phyloP scores from a whole-genome alignment of 345 rosid species.

The Corchorus olitorius region DNA sequence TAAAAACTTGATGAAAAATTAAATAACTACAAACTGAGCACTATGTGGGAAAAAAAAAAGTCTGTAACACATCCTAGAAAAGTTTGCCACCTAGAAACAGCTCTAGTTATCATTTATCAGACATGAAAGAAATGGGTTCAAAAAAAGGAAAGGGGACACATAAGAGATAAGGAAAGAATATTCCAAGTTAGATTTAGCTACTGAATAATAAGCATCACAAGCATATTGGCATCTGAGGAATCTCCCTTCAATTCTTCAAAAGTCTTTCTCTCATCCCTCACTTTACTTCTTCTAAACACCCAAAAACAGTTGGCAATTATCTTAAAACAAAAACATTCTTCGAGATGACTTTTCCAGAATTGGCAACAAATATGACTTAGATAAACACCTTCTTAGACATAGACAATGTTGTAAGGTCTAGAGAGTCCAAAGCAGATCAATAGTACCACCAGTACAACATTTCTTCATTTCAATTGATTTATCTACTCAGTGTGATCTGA shows the following conservation, averaged over 20 bases:
- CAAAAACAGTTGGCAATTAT: no score
- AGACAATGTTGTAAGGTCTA: no score
- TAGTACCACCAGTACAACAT: not conserved
- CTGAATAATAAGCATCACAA: not conserved
- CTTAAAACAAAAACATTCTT: no score
- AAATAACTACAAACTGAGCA: not conserved
- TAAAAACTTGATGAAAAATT: not conserved
- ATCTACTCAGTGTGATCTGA: not conserved
- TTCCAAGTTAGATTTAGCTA: not conserved
- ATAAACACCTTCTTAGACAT: no score
- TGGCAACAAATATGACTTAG: no score
- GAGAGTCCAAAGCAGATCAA: no score
- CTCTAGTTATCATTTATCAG: not conserved
- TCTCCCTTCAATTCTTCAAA: not conserved
- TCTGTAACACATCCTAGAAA: no score
- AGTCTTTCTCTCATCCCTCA: no score
- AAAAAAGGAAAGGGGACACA: not conserved
- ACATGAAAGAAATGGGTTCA: not conserved
- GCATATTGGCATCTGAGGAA: not conserved
- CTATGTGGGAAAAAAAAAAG: not conserved
- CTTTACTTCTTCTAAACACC: no score
- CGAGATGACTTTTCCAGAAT: no score
- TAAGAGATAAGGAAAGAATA: not conserved
- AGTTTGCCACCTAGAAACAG: not conserved
- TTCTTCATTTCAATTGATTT: not conserved